Evolutionary conservation across 2,329 filamentous ascomycete species (phyloP), one percentile per base, ranked within the genome.

Genomic region (Mycogone perniciosa): DNA sequence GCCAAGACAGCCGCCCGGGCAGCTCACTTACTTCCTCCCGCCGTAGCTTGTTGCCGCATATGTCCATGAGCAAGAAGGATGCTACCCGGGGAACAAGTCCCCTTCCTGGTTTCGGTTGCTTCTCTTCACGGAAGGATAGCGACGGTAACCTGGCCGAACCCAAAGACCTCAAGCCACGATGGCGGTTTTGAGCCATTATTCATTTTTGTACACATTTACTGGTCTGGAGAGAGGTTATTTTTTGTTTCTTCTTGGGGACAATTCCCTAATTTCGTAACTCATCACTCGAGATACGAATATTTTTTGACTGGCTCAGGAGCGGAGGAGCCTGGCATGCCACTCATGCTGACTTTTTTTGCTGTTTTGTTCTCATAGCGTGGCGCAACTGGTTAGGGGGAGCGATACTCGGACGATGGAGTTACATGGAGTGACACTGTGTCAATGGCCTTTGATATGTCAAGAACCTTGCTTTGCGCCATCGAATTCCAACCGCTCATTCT

Each of bases 21-120:
- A 84, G 79, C 61, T 84, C 81, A 3, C 60, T 84, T 41, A 76
- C 79, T 6, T 71, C 65, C 20, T 72, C 67, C 51, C 69, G 80
- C 53, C 75, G 81, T 31, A 82, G 80, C 58, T 60, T 84, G 51
- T 66, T 84, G 26, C 79, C 81, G 13, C 70, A 41, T 7, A 38
- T 76, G 50, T 70, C 75, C 0, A 73, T 62, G 29, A 58, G 61
- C 4, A 66, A 58, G 39, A 58, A 61, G 20, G 62, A 65, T 6
- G 63, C 63, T 29, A 60, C 68, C 13, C 68, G 67, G 10, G 78
- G 78, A 13, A 68, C 71, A 37, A 79, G 72, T 47, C 76, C 78
- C 4, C 72, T 76, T 48, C 68, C 75, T 27, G 44, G 74, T 2
- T 68, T 73, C 0, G 71, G 76, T 5, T 68, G 74, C n/a, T 65